phyloP scores from a whole-genome alignment of 495 filamentous ascomycete species.

The Talaromyces thailandensis region DNA sequence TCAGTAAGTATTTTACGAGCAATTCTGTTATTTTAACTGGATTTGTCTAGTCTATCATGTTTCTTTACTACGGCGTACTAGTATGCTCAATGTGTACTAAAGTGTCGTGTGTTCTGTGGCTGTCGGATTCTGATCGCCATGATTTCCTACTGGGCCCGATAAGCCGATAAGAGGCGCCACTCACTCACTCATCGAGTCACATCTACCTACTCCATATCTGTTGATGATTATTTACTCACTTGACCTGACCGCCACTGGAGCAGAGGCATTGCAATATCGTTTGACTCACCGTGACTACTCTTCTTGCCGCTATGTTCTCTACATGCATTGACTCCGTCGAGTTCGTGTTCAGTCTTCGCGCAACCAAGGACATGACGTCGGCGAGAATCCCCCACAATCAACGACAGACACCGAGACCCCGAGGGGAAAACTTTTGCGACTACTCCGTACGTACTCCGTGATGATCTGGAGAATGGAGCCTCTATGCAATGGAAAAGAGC shows the following conservation, averaged over 20 bases:
- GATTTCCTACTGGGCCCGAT: slow-evolving; percentile 2
- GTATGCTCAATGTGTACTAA: background rate
- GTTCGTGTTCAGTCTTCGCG: background rate
- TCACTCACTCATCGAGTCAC: too few species aligned
- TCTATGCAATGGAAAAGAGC: background rate
- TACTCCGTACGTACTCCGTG: background rate
- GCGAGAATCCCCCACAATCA: background rate
- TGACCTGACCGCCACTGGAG: background rate
- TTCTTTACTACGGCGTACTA: too few species aligned
- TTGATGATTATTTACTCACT: too few species aligned
- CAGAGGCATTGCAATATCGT: background rate
- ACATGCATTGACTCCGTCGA: too few species aligned
- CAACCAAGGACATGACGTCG: background rate
- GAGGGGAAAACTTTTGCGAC: background rate
- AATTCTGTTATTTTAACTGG: background rate
- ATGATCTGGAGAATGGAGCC: background rate
- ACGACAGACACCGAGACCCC: background rate
- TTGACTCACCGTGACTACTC: background rate
- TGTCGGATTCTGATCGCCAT: background rate
- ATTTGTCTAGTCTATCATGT: background rate
- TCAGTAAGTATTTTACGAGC: background rate
- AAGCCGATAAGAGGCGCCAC: background rate
- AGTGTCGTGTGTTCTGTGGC: background rate
- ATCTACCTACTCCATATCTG: too few species aligned
- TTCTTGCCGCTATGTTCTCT: background rate